A percentile compares a stretch with the other conserved stretches of the same genome.
Evolutionary conservation across 2,329 filamentous ascomycete species (phyloP).

Genomic region (Scopulariopsis brevicaulis): DNA sequence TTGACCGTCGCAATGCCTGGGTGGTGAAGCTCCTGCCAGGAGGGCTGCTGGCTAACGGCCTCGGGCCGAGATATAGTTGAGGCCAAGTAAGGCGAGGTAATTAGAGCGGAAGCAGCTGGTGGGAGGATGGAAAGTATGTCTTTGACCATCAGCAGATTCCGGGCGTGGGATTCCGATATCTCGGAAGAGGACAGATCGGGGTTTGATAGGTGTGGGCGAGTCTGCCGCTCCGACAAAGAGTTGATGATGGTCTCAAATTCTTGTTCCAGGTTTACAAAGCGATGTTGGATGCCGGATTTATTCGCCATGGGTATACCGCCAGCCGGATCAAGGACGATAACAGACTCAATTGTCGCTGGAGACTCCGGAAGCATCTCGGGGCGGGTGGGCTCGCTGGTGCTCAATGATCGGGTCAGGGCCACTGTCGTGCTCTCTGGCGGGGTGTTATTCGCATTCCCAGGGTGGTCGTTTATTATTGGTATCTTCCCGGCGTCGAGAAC

Average conservation of each 20-base stretch:
- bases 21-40: constrained; percentile 12
- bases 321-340: constrained; percentile 79
- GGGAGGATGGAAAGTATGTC: constrained; percentile 66
- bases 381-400: neutral
- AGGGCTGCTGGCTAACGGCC: constrained; percentile 20
- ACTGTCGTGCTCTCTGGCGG: constrained; percentile 55
- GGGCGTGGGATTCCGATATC: constrained; percentile 34
- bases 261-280: constrained; percentile 86
- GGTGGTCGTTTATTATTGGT: constrained; percentile 27
- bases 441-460: constrained; percentile 25
- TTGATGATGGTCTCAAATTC: constrained; percentile 62
- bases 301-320: constrained; percentile 67
- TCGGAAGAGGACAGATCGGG: constrained; percentile 10
- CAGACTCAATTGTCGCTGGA: constrained; percentile 61
- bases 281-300: constrained; percentile 21
- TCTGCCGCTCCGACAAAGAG: neutral
- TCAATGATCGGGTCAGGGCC: constrained; percentile 36
- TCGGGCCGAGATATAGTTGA: constrained; percentile 33
- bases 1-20: constrained; percentile 30
- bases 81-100: constrained; percentile 78
- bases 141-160: constrained; percentile 65
- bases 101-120: constrained; percentile 72
- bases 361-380: neutral
- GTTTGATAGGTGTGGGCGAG: neutral
- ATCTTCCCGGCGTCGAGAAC: constrained; percentile 7